phyloP scores from a whole-genome alignment of 192 early-diverging fungal genomes.

The Funneliformis mosseae region DNA sequence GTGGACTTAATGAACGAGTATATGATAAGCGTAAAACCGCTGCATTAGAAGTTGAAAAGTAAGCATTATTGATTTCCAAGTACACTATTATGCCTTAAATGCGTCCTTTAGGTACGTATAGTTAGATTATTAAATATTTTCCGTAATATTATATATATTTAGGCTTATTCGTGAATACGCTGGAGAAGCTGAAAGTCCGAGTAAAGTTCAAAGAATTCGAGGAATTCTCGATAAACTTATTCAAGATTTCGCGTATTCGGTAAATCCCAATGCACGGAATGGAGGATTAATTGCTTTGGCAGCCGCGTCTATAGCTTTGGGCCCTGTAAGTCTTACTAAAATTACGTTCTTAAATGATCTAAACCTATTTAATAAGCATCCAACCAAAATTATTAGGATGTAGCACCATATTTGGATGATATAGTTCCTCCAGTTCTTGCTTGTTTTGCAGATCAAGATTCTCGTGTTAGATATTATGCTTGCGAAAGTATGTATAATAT shows the following conservation, averaged over 20 bases:
- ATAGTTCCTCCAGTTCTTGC: constrained; percentile 95
- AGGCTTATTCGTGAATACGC: constrained; percentile 71
- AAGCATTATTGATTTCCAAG: constrained; percentile 7
- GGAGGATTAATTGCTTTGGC: constrained; percentile 95
- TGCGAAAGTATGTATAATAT: constrained; percentile 99
- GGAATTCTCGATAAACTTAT: constrained; percentile 77
- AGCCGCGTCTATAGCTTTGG: constrained; percentile 84
- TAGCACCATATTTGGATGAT: constrained; percentile 65
- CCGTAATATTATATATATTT: no score
- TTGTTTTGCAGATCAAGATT: constrained; percentile 91
- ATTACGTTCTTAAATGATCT: not conserved
- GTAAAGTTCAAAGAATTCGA: constrained; percentile 62
- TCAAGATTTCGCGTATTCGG: constrained; percentile 87
- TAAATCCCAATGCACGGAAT: constrained; percentile 81
- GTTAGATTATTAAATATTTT: no score
- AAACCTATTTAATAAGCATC: not conserved
- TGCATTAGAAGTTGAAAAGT: constrained; percentile 89
- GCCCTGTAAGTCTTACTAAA: constrained; percentile 52
- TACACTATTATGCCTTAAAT: not conserved
- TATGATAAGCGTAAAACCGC: constrained; percentile 95
- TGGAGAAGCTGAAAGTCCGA: not conserved
- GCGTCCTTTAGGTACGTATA: not conserved
- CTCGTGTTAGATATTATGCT: constrained; percentile 95
- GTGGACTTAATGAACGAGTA: constrained; percentile 83
- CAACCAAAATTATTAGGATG: constrained; percentile 42